Evolutionary conservation across 768 basidiomycete genomes (phyloP), one percentile per base, ranked within the genome.

Genomic region (Rhizopogon roseolus): DNA sequence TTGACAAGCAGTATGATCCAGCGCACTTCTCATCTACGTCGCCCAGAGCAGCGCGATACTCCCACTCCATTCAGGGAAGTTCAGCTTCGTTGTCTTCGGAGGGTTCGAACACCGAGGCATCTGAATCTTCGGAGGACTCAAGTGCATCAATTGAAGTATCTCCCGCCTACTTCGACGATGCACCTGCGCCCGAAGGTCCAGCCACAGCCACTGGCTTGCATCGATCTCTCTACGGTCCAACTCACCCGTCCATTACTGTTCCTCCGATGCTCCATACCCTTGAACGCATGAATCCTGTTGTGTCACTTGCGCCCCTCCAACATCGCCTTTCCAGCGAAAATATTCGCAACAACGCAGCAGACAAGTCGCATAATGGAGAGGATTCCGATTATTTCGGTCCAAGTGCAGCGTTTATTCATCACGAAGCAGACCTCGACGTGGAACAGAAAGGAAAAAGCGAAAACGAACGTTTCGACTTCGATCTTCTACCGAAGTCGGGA

Each of bases 171-270:
- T 76, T 72, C 54, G 76, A 77, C 52, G 71, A 73, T 34, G 61
- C 74, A 13, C 75, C 77, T 6, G 69, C 72, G 0, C 76, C 76
- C 1, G 74, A 76, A 49, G 76, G 76, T 1, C 76, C 75, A 14
- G 74, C 75, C 13, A 77, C 73, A 1, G 71, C 74, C 16, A 69
- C 73, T 2, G 69, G 67, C 54, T 60, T 72, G 6, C 55, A 70
- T 22, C 58, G 60, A 43, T 71, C 57, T n/a, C 62, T 68, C 32
- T 70, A 68, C 34, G 62, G 59, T 9, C 14, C 54, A 0, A 45
- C 59, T 11, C 63, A 53, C 13, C 52, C 65, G 37, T 62, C 61
- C 0, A 22, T 68, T 9, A 29, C 58, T 2, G 60, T 62, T 46
- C 2, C 60, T 17, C 50, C 67, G 5, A 48, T 64, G 1, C 62